Base-by-base conservation (phyloP, 495 filamentous ascomycete species). In the Tetracladium setigerum region DNA sequence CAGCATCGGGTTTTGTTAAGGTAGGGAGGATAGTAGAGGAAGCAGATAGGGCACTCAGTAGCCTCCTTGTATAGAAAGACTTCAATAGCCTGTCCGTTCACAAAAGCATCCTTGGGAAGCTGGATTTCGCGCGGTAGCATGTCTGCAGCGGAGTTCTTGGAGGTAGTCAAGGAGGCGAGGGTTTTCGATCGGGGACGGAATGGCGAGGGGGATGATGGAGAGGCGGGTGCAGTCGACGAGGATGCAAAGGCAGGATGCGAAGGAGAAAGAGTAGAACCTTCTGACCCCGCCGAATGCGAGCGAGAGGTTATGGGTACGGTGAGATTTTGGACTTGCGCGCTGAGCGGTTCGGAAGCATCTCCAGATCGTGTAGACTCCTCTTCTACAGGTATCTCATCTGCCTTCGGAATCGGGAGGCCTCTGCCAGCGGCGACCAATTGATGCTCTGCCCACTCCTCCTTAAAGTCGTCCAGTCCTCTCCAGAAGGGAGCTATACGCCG, bases 1-100 rank as follows among this genome's bases (percentile, higher is more conserved):
- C 92, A 98, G 61, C 92, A 98, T 53, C 92, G 72, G 2, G 92
- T 97, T 39, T 83, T 85, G 62, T 98, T 97, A n/a, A 97, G 70
- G 60, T 94, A 95, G 2, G 91, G 90, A 2, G 92, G 92, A 55
- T 95, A 98, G 60, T 89, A 91, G 19, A 98, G 68, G 62, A 96
- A 94, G 68, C 92, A 98, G 44, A 98, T 95, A 16, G 94, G 91
- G 60, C 92, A 98, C 67, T 98, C 92, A 33, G 72, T 69, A 14
- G 86, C 81, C 55, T 91, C 79, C 62, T 95, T 95, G 68, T 98
- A 98, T 1, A 97, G 70, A 52, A 88, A 89, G 0, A 87, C 90
- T 58, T 97, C 94, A 39, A 96, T 74, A 4, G 82, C 83, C 48
- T 94, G 89, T 7, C 94, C 91, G 57, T 96, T 94, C 38, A 96